Evolutionary conservation across 345 rosid species (phyloP).

Genomic region (Durio zibethinus): DNA sequence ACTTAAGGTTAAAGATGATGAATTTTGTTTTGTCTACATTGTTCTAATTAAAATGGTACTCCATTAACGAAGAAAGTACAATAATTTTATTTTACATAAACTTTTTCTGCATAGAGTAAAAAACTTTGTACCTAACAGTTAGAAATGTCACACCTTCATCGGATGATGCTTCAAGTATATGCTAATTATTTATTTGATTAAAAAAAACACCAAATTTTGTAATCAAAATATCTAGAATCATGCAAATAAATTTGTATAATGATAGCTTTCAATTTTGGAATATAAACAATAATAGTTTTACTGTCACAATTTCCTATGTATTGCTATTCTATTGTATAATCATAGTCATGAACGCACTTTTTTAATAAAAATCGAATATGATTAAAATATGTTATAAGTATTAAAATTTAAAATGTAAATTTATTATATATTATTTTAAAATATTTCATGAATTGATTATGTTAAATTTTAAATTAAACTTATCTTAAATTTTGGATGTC

Average conservation of each 20-base stretch:
- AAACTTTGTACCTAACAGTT: not conserved
- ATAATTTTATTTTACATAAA: not conserved
- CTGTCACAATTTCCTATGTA: not conserved
- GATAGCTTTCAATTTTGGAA: not conserved
- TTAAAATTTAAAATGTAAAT: too few relatives aligned
- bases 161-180: not conserved
- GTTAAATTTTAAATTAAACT: too few relatives aligned
- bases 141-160: not conserved
- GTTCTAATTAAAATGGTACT: not conserved
- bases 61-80: not conserved
- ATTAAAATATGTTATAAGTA: too few relatives aligned
- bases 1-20: not conserved
- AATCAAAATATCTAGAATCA: not conserved
- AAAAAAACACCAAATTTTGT: not conserved
- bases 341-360: not conserved
- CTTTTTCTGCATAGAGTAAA: not conserved
- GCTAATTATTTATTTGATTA: not conserved
- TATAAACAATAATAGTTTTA: too few relatives aligned
- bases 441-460: too few relatives aligned
- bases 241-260: not conserved
- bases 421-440: too few relatives aligned
- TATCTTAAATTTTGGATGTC: too few relatives aligned
- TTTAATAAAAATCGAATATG: too few relatives aligned
- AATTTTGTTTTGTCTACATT: not conserved
- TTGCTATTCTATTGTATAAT: not conserved